Conservation (phyloP, 2,329 filamentous ascomycete species). For the Pestalotiopsis sp. region DNA sequence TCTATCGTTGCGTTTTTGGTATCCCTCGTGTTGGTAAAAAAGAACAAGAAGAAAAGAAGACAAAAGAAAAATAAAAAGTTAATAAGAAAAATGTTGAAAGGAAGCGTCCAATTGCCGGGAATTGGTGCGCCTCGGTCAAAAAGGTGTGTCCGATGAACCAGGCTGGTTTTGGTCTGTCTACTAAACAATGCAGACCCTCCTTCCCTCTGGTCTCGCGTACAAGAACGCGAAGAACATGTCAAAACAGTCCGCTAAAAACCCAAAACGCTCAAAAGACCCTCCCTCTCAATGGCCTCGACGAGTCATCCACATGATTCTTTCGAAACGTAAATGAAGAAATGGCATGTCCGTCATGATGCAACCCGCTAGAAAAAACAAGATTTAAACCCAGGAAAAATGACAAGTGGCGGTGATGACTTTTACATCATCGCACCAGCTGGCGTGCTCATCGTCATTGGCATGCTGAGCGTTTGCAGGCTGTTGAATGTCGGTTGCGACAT, state of each 20-base stretch:
- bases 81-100: background rate
- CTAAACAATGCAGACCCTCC: constrained; percentile 15
- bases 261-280: background rate
- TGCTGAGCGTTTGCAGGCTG: constrained; percentile 63
- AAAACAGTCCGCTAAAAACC: constrained; percentile 15
- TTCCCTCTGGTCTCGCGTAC: background rate
- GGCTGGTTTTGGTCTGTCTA: background rate
- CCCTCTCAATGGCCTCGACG: background rate
- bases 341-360: constrained; percentile 24
- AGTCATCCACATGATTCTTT: constrained; percentile 19
- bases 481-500: constrained; percentile 49
- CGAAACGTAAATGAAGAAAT: constrained; percentile 18
- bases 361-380: constrained; percentile 23
- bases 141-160: background rate
- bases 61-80: background rate
- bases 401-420: constrained; percentile 15
- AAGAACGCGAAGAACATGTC: constrained; percentile 15
- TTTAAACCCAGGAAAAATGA: constrained; percentile 14
- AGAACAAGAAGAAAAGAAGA: background rate
- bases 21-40: constrained; percentile 27
- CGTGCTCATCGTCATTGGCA: constrained; percentile 67
- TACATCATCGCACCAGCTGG: constrained; percentile 45
- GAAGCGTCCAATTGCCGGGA: constrained; percentile 14
- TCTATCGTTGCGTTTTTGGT: constrained; percentile 32
- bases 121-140: background rate